These are phyloP conservation scores for Arabidopsis arenosa DNA, from an alignment of 345 rosid genomes.

Conservation along the genomic window DNA sequence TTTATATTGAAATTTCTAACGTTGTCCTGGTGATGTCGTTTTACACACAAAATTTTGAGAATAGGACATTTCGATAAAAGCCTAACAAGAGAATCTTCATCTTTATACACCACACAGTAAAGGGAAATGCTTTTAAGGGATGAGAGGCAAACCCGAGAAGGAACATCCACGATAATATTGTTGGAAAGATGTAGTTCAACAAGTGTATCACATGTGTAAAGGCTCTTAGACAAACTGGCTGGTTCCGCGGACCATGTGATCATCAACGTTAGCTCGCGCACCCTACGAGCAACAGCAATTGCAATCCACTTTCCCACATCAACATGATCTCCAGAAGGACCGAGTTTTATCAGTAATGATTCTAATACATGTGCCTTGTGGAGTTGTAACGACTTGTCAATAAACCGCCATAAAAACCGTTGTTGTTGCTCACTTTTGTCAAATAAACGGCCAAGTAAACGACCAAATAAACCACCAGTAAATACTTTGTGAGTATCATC, in stretches of 20 bases:
- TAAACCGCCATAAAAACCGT: not conserved
- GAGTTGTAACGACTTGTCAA: not conserved
- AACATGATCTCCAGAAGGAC: not conserved
- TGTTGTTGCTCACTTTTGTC: not conserved
- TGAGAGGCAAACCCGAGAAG: not conserved
- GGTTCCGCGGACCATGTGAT: not conserved
- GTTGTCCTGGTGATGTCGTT: not conserved
- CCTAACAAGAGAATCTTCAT: not conserved
- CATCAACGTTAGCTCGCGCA: not conserved
- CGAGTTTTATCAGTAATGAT: not conserved
- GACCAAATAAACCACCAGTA: not conserved
- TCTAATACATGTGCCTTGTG: not conserved
- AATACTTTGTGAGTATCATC: not conserved
- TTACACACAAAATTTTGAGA: not conserved
- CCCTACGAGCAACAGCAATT: not conserved
- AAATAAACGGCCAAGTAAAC: not conserved
- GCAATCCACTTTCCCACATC: not conserved
- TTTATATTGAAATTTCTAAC: not conserved
- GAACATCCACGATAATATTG: not conserved
- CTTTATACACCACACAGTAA: not conserved
- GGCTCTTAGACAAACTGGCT: not conserved
- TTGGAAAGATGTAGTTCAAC: not conserved
- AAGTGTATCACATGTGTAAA: not conserved
- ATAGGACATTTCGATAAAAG: not conserved
- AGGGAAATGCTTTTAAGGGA: not conserved